Base-by-base conservation (phyloP, 176 grass and related monocot genomes). In the Alopecurus myosuroides region DNA sequence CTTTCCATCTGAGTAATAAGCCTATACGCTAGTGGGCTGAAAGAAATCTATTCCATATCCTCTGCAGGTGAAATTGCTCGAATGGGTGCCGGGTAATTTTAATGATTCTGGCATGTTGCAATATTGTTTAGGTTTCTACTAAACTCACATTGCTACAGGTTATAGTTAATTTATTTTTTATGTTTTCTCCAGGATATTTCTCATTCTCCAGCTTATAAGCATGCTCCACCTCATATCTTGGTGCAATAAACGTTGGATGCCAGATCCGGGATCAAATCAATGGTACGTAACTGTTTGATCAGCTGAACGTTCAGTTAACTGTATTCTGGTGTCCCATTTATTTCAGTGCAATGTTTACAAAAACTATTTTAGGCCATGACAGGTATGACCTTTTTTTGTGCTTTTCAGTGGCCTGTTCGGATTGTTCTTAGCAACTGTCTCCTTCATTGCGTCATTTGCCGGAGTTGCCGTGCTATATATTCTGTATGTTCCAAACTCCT, bases 41-140 rank as follows among this genome's bases (percentile, higher is more conserved):
- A 88, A 37, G 12, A 69, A 60, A 84, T 33, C 31, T 79, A 40
- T 22, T 77, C 20, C 41, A 56, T 88, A 76, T 70, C 30, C 42
- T 79, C 11, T 92, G 89, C 90, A 95, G 96, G 96, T 90, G 96
- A 98, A 94, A 44, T 98, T 76, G 93, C 96, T 85, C 89, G 77
- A 63, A 45, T 98, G 13, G 95, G 95, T 66, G 95, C 93, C 7
- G 95, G 95, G 95, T 98, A 98, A 98, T 85, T 70, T 78, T 31
- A 49, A 45, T 31, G 61, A 57, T 84, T 52, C 25, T 71, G 7
- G 5, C 12, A 49, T 49, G 17, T 9, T 88, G 58, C 20, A 76
- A 61, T 2, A 11, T 55, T 56, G 33, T 61, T 36, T 5, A 82
- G 7, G 20, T 15, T 78, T 84, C 6, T 33, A 39, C 7, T 66